These are phyloP conservation scores for Trichophyton rubrum DNA, from an alignment of 2,329 filamentous ascomycete genomes.

Conservation along the genomic window DNA sequence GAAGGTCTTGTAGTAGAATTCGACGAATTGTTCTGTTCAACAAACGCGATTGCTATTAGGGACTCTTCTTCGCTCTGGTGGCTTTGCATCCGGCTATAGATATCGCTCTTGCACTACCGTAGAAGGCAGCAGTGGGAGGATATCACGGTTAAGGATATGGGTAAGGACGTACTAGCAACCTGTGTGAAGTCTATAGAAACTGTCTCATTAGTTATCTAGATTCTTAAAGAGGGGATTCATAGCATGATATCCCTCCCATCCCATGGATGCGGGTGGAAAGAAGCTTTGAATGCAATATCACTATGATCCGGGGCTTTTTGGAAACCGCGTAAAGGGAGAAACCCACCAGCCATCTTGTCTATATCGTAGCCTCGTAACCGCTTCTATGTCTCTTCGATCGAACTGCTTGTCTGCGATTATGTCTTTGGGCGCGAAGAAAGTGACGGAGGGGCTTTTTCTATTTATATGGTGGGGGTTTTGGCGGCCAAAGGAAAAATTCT, in stretches of 20 bases:
- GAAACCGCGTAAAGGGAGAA: not conserved
- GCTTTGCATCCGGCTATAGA: not conserved
- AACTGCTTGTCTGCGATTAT: not conserved
- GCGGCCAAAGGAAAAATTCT: not conserved
- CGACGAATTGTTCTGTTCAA: slow-evolving; percentile 65
- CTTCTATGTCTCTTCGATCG: not conserved
- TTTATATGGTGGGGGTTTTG: not conserved
- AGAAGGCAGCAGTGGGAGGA: not conserved
- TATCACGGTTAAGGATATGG: not conserved
- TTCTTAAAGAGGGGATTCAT: not conserved
- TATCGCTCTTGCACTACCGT: not conserved
- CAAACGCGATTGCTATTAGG: slow-evolving; percentile 9
- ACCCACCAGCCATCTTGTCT: slow-evolving; percentile 28
- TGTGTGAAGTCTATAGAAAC: slow-evolving; percentile 23
- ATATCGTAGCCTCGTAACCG: slow-evolving; percentile 3
- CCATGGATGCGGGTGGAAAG: not conserved
- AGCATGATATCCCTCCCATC: not conserved
- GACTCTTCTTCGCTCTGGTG: slow-evolving; percentile 42
- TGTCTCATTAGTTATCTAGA: not conserved
- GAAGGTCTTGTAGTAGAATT: slow-evolving; percentile 85
- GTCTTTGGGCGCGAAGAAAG: not conserved
- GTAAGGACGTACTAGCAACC: slow-evolving; percentile 29
- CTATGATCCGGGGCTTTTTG: slow-evolving; percentile 10
- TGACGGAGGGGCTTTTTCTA: not conserved
- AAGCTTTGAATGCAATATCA: not conserved